A percentile compares a stretch with the other conserved stretches of the same genome.
phyloP scores from a whole-genome alignment of 2,329 filamentous ascomycete genomes.

The Ophiocordyceps polyrhachis-furcata region DNA sequence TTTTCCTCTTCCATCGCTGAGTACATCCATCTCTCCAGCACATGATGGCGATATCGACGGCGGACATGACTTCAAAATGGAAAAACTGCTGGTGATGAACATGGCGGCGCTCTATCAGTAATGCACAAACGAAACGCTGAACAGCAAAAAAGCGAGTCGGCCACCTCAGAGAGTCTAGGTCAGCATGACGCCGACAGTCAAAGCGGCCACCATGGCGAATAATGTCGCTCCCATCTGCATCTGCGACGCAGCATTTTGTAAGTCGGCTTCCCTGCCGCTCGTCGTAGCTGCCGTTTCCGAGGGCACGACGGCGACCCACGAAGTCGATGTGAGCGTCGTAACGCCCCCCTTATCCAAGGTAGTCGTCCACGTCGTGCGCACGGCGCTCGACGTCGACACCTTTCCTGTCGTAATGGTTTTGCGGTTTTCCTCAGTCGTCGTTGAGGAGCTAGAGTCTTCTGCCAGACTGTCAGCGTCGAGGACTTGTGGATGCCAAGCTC shows the following conservation, averaged over 20 bases:
- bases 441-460: slow-evolving; percentile 1
- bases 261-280: slow-evolving; percentile 10
- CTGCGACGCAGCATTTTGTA: slow-evolving; percentile 18
- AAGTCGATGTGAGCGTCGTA: slow-evolving; percentile 28
- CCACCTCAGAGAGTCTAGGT: slow-evolving; percentile 4
- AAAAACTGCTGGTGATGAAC: not conserved
- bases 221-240: slow-evolving; percentile 8
- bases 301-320: slow-evolving; percentile 25
- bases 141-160: not conserved
- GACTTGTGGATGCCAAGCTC: too few relatives aligned
- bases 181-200: slow-evolving; percentile 12
- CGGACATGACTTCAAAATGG: not conserved
- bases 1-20: not conserved
- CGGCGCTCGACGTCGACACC: slow-evolving; percentile 15
- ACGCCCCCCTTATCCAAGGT: slow-evolving; percentile 25
- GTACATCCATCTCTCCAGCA: not conserved
- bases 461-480: slow-evolving; percentile 5
- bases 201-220: slow-evolving; percentile 10
- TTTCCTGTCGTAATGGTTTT: slow-evolving; percentile 16
- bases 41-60: too few relatives aligned
- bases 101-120: not conserved
- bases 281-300: slow-evolving; percentile 11
- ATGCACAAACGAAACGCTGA: not conserved
- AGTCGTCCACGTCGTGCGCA: slow-evolving; percentile 24
- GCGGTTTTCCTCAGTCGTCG: slow-evolving; percentile 8